These are phyloP conservation scores for Sarocladium kiliense DNA, from an alignment of 2,329 filamentous ascomycete species.

Conservation along the genomic window DNA sequence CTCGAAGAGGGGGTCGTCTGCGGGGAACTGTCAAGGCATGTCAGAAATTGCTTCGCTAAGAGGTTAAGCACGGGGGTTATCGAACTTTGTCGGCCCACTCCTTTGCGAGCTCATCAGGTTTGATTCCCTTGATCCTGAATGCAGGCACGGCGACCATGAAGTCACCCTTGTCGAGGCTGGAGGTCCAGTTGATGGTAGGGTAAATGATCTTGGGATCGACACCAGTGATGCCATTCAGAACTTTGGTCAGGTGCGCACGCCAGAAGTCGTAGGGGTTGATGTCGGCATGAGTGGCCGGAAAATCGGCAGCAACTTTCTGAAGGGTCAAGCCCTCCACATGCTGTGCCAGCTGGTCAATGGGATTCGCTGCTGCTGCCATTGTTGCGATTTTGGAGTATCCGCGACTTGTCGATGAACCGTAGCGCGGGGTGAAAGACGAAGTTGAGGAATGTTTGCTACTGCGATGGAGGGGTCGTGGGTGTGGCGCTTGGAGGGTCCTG, in stretches of 20 bases:
- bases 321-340: conserved; percentile 14
- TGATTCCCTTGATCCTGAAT: conserved; percentile 69
- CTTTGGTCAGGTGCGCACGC: conserved; percentile 67
- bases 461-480: conserved; percentile 12
- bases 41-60: conserved; percentile 11
- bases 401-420: background rate
- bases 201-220: conserved; percentile 69
- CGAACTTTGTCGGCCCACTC: conserved; percentile 57
- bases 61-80: background rate
- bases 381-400: background rate
- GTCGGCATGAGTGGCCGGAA: conserved; percentile 57
- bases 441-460: conserved; percentile 5
- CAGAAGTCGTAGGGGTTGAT: conserved; percentile 76
- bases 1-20: conserved; percentile 67
- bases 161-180: conserved; percentile 77
- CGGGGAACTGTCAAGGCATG: conserved; percentile 54
- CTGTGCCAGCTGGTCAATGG: conserved; percentile 13
- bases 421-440: conserved; percentile 9
- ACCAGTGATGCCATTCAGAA: conserved; percentile 63
- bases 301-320: conserved; percentile 21
- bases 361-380: conserved; percentile 6
- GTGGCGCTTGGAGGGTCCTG: conserved; percentile 9
- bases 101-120: conserved; percentile 55
- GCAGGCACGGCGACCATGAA: conserved; percentile 73
- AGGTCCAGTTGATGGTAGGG: conserved; percentile 71